A percentile compares a stretch with the other conserved stretches of the same genome.
These are phyloP conservation scores for Pseudogymnoascus sp. DNA, from an alignment of 2,329 filamentous ascomycete species.

Conservation along the genomic window DNA sequence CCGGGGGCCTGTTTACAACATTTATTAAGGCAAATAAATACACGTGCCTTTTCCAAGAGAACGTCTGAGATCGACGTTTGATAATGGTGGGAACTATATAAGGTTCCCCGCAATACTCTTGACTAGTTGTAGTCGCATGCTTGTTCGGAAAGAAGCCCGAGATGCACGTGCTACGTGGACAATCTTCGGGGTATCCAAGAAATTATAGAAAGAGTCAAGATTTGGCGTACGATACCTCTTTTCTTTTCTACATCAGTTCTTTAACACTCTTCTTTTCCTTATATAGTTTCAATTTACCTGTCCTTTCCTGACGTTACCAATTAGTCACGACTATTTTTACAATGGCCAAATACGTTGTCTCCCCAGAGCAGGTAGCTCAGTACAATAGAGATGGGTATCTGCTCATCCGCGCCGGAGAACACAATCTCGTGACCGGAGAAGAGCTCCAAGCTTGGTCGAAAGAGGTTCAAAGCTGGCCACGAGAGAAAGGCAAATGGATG, in stretches of 20 bases:
- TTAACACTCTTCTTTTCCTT: background rate
- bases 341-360: slow-evolving; percentile 10
- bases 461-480: slow-evolving; percentile 24
- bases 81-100: background rate
- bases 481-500: slow-evolving; percentile 28
- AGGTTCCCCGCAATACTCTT: background rate
- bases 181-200: background rate
- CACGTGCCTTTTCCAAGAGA: background rate
- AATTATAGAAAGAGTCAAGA: background rate
- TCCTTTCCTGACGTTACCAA: background rate
- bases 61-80: background rate
- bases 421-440: slow-evolving; percentile 22
- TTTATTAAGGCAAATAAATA: background rate
- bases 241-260: background rate
- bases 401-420: slow-evolving; percentile 21
- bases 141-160: background rate
- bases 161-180: background rate
- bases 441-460: slow-evolving; percentile 22
- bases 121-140: background rate
- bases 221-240: background rate
- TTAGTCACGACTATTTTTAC: background rate
- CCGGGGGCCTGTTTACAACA: background rate
- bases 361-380: slow-evolving; percentile 17
- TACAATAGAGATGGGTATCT: slow-evolving; percentile 25
- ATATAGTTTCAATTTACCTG: background rate